Evolutionary conservation across 179 eudicot genomes (phyloP), one percentile per base, ranked within the genome.

Genomic region (Spergularia azorica): DNA sequence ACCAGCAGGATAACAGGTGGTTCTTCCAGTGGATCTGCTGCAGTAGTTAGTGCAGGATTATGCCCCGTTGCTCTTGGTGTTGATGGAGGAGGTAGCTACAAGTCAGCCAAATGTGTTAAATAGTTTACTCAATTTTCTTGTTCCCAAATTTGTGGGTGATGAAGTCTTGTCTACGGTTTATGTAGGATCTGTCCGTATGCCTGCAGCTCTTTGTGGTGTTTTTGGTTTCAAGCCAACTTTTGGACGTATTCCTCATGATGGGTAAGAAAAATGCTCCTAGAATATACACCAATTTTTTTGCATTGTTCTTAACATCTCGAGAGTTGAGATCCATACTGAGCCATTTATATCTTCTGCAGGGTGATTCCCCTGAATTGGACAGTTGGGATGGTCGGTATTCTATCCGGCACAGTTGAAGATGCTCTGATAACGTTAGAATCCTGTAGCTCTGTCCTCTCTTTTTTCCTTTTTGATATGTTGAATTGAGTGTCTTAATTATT

Each of bases 21-120:
- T 62, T 96, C 99, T 75, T 96, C 99, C 39, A 89, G 99, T 87
- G 99, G 99, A 67, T 96, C 99, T 65, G 99, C 98, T 60, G 92
- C 98, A 18, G 94, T 96, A 39, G 99, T 96, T 16, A 85, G 90
- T 74, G 90, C 99, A 72, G 99, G 99, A 66, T 76, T 96, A 78
- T 96, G 99, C 86, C 99, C 99, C 75, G 87, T 85, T 65, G 94
- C 99, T 48, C 97, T 96, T 71, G 99, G 98, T 76, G 97, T 96
- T 78, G 99, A 96, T 79, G 99, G 99, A 26, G 99, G 98, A 76
- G 99, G 99, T 95, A 88, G 78, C 48, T 55, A 62, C 12, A 16
- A 68, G 16, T 15, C 41, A 26, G 32, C 32, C 32, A 63, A 36
- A 8, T 59, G 63, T 59, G 20, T 60, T 3, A 9, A 32, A 60